Conservation (phyloP, 805 yeast species). For the Starmerella kuoi region DNA sequence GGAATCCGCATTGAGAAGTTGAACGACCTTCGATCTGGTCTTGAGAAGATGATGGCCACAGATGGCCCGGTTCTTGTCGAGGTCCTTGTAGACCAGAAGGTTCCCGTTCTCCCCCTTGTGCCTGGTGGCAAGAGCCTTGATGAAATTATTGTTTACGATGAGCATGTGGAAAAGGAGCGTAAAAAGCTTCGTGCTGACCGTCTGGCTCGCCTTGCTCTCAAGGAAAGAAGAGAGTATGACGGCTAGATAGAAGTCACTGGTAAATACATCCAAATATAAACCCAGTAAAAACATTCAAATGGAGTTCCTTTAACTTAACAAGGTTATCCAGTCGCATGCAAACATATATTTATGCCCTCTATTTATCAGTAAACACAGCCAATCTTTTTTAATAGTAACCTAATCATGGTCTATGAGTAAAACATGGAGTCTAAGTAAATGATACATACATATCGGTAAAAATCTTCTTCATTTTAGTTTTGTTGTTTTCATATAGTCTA, state of each 20-base stretch:
- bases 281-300: neutral
- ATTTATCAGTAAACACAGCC: neutral
- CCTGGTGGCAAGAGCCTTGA: slow-evolving; percentile 92
- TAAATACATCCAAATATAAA: neutral
- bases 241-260: slow-evolving; percentile 6
- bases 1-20: slow-evolving; percentile 65
- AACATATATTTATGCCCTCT: too few species aligned
- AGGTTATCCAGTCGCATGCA: too few species aligned
- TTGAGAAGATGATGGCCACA: slow-evolving; percentile 57
- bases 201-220: slow-evolving; percentile 23
- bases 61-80: slow-evolving; percentile 84
- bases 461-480: too few species aligned
- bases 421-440: too few species aligned
- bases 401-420: too few species aligned
- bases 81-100: slow-evolving; percentile 78
- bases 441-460: too few species aligned
- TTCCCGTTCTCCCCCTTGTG: slow-evolving; percentile 96
- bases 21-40: slow-evolving; percentile 46
- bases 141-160: slow-evolving; percentile 81
- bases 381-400: neutral
- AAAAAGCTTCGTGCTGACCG: slow-evolving; percentile 27
- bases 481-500: too few species aligned
- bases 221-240: slow-evolving; percentile 22
- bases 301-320: too few species aligned
- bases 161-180: slow-evolving; percentile 57